Evolutionary conservation across 805 yeast species (phyloP).

Genomic region (Ogataea methylovora): DNA sequence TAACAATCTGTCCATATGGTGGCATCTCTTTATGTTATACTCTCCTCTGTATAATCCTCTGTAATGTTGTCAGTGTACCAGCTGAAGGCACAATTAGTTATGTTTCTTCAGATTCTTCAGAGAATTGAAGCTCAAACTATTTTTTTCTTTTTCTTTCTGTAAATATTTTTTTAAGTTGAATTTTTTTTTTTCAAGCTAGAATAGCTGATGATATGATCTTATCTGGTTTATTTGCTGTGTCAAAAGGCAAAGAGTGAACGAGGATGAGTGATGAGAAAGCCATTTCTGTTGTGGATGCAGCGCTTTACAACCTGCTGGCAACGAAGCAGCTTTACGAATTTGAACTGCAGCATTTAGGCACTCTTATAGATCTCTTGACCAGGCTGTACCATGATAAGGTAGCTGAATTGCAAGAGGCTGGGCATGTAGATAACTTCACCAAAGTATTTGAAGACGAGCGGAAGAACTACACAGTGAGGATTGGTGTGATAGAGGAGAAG

Average conservation of each 20-base stretch:
- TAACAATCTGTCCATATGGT: slow-evolving; percentile 79
- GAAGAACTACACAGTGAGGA: slow-evolving; percentile 4
- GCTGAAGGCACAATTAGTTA: too few relatives aligned
- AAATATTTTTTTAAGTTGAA: too few relatives aligned
- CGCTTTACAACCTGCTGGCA: slow-evolving; percentile 16
- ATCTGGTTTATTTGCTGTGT: too few relatives aligned
- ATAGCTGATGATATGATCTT: too few relatives aligned
- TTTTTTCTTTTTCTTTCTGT: too few relatives aligned
- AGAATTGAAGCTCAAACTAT: too few relatives aligned
- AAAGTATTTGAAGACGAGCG: slow-evolving; percentile 15
- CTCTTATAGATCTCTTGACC: slow-evolving; percentile 7
- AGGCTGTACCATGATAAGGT: slow-evolving; percentile 12
- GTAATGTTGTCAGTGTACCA: too few relatives aligned
- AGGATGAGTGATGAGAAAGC: too few relatives aligned
- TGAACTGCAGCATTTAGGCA: slow-evolving; percentile 14
- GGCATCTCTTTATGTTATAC: slow-evolving; percentile 28
- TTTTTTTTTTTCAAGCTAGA: too few relatives aligned
- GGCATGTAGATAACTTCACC: not conserved
- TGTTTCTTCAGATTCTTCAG: too few relatives aligned
- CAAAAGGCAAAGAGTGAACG: too few relatives aligned
- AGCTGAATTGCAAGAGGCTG: slow-evolving; percentile 8
- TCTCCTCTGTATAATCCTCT: too few relatives aligned
- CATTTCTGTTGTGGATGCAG: slow-evolving; percentile 17
- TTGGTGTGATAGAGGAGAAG: slow-evolving; percentile 6
- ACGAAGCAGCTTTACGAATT: slow-evolving; percentile 19